Evolutionary conservation across 768 basidiomycete species (phyloP).

Genomic region (Amanita pseudoporphyria): DNA sequence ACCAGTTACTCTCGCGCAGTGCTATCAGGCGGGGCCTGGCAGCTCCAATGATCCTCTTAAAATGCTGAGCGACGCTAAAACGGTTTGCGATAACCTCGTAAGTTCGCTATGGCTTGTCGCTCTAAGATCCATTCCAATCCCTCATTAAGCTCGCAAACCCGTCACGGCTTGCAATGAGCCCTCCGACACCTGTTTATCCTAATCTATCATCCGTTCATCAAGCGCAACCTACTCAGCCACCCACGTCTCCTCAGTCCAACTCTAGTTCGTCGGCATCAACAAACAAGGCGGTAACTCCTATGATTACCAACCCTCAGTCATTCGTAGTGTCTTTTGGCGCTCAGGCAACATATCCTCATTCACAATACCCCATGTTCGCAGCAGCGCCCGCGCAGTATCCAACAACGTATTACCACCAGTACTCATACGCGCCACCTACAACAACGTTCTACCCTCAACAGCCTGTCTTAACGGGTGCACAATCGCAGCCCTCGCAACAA

Average conservation of each 20-base stretch:
- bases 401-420: conserved; percentile 52
- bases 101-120: conserved; percentile 12
- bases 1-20: conserved; percentile 69
- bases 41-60: conserved; percentile 63
- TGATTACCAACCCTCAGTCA: conserved; percentile 63
- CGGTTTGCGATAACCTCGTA: conserved; percentile 70
- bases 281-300: conserved; percentile 28
- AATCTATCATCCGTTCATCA: conserved; percentile 34
- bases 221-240: conserved; percentile 19
- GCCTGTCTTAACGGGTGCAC: conserved; percentile 11
- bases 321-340: conserved; percentile 62
- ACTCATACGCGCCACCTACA: conserved; percentile 23
- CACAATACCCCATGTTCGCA: conserved; percentile 34
- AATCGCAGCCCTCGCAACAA: conserved; percentile 5
- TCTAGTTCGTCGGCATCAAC: conserved; percentile 22
- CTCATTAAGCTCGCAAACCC: conserved; percentile 59
- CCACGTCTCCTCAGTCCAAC: conserved; percentile 18
- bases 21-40: conserved; percentile 64
- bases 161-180: conserved; percentile 52
- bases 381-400: conserved; percentile 38
- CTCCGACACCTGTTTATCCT: conserved; percentile 52
- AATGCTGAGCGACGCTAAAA: conserved; percentile 71
- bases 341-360: conserved; percentile 34
- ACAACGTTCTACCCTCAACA: conserved; percentile 10
- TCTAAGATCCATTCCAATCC: conserved; percentile 9